phyloP scores from a whole-genome alignment of 208 protist genomes.

The Acanthamoeba lenticulata region DNA sequence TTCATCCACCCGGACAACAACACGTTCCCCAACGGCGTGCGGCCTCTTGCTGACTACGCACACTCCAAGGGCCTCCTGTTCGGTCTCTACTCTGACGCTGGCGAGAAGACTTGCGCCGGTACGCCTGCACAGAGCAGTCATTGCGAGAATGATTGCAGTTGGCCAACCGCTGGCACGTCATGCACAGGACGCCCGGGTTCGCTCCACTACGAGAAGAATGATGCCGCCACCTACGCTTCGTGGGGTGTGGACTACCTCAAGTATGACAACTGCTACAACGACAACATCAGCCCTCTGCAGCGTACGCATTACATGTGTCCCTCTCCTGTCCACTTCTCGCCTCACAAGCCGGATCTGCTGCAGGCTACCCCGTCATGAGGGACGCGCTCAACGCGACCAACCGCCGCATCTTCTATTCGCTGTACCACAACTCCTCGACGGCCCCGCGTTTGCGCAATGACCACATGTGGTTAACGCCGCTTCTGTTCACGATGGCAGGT shows the following conservation, averaged over 20 bases:
- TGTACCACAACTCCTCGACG: constrained; percentile 54
- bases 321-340: neutral
- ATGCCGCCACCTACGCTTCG: constrained; percentile 6
- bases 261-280: constrained; percentile 64
- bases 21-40: constrained; percentile 73
- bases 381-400: constrained; percentile 81
- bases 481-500: too few species aligned
- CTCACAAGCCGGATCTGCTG: too few species aligned
- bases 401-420: constrained; percentile 78
- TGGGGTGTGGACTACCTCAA: constrained; percentile 63
- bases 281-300: constrained; percentile 20
- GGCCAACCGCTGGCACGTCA: neutral
- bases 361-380: constrained; percentile 79
- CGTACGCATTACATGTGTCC: neutral
- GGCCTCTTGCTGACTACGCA: constrained; percentile 47
- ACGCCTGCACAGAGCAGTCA: neutral
- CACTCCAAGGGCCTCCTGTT: constrained; percentile 74
- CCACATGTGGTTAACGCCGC: too few species aligned
- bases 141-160: neutral
- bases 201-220: constrained; percentile 19
- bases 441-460: neutral
- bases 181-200: constrained; percentile 70
- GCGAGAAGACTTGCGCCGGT: constrained; percentile 31
- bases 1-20: constrained; percentile 62
- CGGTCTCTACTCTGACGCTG: constrained; percentile 73